A percentile compares a stretch with the other conserved stretches of the same genome.
phyloP scores from a whole-genome alignment of 345 rosid species.

The Eucalyptus erythrocorys region DNA sequence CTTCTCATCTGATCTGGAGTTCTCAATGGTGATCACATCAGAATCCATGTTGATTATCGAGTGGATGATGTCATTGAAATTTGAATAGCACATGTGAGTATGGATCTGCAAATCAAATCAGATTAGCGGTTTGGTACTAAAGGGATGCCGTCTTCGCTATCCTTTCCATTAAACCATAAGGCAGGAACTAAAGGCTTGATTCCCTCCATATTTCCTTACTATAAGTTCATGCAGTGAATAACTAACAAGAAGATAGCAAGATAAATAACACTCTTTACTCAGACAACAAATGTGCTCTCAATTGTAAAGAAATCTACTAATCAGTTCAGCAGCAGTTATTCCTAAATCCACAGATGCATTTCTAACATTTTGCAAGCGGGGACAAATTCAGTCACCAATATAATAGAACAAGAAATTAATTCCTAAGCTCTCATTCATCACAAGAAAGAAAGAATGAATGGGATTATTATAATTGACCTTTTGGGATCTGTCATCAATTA shows the following conservation, averaged over 20 bases:
- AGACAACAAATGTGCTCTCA: not conserved
- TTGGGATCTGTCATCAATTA: not conserved
- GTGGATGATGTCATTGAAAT: constrained; percentile 96
- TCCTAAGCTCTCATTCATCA: not conserved
- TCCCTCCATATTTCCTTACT: not conserved
- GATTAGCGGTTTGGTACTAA: not conserved
- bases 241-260: not conserved
- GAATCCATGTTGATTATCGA: constrained; percentile 97
- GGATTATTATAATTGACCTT: not conserved
- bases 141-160: not conserved
- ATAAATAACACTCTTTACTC: not conserved
- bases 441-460: not conserved
- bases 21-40: constrained; percentile 96
- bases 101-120: constrained; percentile 40
- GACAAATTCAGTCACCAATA: not conserved
- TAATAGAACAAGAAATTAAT: not conserved
- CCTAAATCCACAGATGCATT: not conserved
- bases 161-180: not conserved
- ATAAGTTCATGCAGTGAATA: not conserved
- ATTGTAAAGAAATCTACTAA: not conserved
- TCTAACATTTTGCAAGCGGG: not conserved
- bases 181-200: not conserved
- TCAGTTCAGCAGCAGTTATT: not conserved
- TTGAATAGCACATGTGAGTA: constrained; percentile 99
- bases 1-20: constrained; percentile 96